phyloP scores from a whole-genome alignment of 208 protist species.

The Leishmania martiniquensis region DNA sequence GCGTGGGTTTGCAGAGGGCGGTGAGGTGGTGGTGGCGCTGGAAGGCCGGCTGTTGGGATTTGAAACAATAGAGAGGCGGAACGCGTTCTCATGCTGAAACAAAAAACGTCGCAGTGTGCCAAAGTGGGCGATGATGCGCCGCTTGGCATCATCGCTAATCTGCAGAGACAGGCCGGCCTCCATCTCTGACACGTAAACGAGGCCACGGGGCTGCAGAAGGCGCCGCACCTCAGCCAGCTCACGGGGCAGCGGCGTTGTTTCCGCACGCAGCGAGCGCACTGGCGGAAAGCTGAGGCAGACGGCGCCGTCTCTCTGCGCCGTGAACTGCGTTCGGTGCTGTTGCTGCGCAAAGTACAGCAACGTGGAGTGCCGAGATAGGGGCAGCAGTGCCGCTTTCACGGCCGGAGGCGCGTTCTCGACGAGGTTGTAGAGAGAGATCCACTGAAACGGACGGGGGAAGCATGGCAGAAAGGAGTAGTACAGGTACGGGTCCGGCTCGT shows the following conservation, averaged over 20 bases:
- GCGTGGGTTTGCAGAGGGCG: neutral
- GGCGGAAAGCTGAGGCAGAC: constrained; percentile 21
- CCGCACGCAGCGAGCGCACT: constrained; percentile 6
- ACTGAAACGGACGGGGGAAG: constrained; percentile 22
- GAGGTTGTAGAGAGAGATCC: constrained; percentile 40
- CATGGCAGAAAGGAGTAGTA: constrained; percentile 29
- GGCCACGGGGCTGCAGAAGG: constrained; percentile 1
- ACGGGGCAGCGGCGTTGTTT: constrained; percentile 30
- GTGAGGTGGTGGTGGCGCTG: neutral
- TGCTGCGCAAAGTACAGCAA: constrained; percentile 71
- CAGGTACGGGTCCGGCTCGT: constrained; percentile 48
- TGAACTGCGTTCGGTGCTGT: constrained; percentile 63
- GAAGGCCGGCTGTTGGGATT: neutral
- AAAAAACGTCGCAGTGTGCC: constrained; percentile 33
- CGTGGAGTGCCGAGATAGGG: constrained; percentile 33
- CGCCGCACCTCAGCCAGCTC: constrained; percentile 17
- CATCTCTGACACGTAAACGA: constrained; percentile 24
- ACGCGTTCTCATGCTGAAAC: constrained; percentile 11
- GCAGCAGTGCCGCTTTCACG: constrained; percentile 31
- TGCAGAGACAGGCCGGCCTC: neutral
- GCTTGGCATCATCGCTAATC: constrained; percentile 23
- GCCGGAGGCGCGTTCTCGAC: constrained; percentile 30
- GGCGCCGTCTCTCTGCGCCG: constrained; percentile 40
- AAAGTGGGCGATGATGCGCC: constrained; percentile 29
- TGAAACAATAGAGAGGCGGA: constrained; percentile 6